phyloP scores from a whole-genome alignment of 1,139 yeast species.

The Hemisphaericaspora xylofermentans region DNA sequence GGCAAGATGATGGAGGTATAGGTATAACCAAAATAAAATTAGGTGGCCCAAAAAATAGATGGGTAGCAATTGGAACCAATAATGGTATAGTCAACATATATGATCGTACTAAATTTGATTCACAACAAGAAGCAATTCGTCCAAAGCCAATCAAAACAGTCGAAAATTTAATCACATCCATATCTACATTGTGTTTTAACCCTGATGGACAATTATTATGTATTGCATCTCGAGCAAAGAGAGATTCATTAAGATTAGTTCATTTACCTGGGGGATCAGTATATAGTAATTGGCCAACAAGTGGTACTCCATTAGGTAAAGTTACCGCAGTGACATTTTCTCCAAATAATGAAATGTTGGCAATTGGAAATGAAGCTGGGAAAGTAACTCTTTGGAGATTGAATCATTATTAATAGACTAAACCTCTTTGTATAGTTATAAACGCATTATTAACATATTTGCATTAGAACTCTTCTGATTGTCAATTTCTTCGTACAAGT shows the following conservation, averaged over 20 bases:
- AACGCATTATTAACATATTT: background rate
- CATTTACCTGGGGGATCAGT: slow-evolving; percentile 88
- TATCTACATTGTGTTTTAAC: slow-evolving; percentile 72
- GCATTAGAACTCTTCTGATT: no score
- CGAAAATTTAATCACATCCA: slow-evolving; percentile 80
- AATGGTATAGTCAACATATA: slow-evolving; percentile 90
- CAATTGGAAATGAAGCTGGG: slow-evolving; percentile 90
- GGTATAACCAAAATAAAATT: slow-evolving; percentile 76
- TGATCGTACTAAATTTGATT: slow-evolving; percentile 46
- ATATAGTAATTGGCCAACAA: slow-evolving; percentile 95
- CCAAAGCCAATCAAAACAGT: slow-evolving; percentile 56
- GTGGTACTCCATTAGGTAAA: slow-evolving; percentile 91
- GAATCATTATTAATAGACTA: slow-evolving; percentile 57
- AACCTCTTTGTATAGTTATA: background rate
- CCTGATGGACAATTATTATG: slow-evolving; percentile 88
- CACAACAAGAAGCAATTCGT: slow-evolving; percentile 19
- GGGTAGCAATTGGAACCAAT: slow-evolving; percentile 86
- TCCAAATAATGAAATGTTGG: slow-evolving; percentile 79
- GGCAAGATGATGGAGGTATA: slow-evolving; percentile 87
- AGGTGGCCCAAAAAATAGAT: slow-evolving; percentile 78
- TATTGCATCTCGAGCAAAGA: slow-evolving; percentile 80
- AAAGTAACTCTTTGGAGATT: slow-evolving; percentile 87
- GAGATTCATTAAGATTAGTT: slow-evolving; percentile 82
- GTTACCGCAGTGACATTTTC: slow-evolving; percentile 84
- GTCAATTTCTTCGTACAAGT: no score